phyloP scores from a whole-genome alignment of 2,329 filamentous ascomycete species.

The Paramyrothecium sp. region DNA sequence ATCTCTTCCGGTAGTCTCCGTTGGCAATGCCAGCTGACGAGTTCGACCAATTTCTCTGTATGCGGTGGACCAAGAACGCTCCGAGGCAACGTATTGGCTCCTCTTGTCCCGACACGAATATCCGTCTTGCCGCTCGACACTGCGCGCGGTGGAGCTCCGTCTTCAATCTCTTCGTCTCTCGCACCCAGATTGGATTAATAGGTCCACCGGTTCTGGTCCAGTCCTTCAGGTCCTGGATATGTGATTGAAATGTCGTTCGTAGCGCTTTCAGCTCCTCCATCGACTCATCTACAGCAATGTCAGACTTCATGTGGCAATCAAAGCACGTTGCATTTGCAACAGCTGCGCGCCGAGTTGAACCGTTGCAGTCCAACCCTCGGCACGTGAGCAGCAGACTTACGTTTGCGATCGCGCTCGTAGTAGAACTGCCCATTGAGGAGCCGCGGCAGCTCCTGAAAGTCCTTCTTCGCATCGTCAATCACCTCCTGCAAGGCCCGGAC shows the following conservation, averaged over 20 bases:
- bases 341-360: no score
- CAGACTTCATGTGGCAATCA: conserved; percentile 6
- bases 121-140: conserved; percentile 55
- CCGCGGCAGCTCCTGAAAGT: conserved; percentile 57
- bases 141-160: conserved; percentile 55
- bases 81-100: conserved; percentile 51
- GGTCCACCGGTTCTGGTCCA: conserved; percentile 55
- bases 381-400: conserved; percentile 33
- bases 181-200: conserved; percentile 55
- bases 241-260: conserved; percentile 42
- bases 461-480: conserved; percentile 59
- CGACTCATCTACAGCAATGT: conserved; percentile 43
- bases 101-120: conserved; percentile 51
- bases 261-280: conserved; percentile 48
- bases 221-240: conserved; percentile 49
- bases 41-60: conserved; percentile 38
- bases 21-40: conserved; percentile 19
- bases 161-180: conserved; percentile 48
- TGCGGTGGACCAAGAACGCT: conserved; percentile 52
- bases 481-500: conserved; percentile 50
- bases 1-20: conserved; percentile 32
- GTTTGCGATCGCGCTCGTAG: conserved; percentile 55
- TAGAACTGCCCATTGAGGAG: conserved; percentile 56
- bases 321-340: no score
- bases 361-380: no score